Base-by-base conservation (phyloP, 331 rosid species). In the Rhamnella rubrinervis region DNA sequence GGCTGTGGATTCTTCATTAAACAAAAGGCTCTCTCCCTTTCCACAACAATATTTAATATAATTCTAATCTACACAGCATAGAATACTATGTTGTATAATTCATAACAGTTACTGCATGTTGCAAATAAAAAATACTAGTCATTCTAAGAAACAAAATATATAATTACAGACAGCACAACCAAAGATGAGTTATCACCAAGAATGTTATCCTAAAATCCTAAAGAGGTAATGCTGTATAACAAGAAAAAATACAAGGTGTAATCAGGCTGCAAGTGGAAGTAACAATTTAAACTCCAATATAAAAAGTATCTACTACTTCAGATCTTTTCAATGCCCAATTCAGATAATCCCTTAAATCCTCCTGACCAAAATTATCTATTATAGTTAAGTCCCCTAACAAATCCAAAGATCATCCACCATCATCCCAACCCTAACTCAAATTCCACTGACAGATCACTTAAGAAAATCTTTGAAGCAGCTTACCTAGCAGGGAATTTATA, bases 251-350 rank as follows among this genome's bases (percentile, higher is more conserved):
- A 53, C 11, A 53, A 53, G 26, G 23, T 9, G 13, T 20, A 17
- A 8, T 53, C 58, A 53, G 58, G 23, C 7, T 8, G 18, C 21
- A 20, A 17, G 10, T 18, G 58, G 8, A 53, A 17, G 6, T 52
- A 52, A 20, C 58, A 53, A 20, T 17, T 7, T 53, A 53, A 53
- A 53, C 5, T 53, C 58, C 9, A 53, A 6, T 17, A n/a, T 8
- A 53, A 10, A 53, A 20, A 2, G 2, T 20, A 17, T 17, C 18
- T 5, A 6, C 20, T 53, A 53, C 26, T 53, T 53, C 12, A 53
- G 58, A 37, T 35, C 39, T 38, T 38, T 19, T 67, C 61, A 51
- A 51, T 67, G 71, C 72, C 63, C 20, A 39, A 53, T 28, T 28
- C 35, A 28, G 35, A 28, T 28, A 28, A 28, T 6, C 6, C 8